These are phyloP conservation scores for Coffea eugenioides DNA, from an alignment of 257 asterid species.

Conservation along the genomic window DNA sequence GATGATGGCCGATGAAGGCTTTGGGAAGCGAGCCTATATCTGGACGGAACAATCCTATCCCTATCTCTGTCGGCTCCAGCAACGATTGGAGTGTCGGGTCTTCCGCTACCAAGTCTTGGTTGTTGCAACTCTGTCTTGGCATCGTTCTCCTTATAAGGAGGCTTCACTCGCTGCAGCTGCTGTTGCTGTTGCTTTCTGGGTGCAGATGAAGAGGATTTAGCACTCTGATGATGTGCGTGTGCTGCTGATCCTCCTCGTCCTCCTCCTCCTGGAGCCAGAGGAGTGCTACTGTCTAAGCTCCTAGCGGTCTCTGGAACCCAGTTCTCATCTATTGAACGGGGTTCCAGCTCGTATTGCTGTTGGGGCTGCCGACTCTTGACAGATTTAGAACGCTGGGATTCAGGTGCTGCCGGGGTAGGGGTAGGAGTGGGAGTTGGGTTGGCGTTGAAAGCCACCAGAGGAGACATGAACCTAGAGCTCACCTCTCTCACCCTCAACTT, in stretches of 20 bases:
- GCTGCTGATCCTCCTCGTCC: background rate
- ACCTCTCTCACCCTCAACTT: constrained; percentile 29
- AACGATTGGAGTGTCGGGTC: constrained; percentile 60
- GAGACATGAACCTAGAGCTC: constrained; percentile 38
- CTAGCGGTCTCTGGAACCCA: background rate
- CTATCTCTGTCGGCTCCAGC: constrained; percentile 35
- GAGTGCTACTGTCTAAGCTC: constrained; percentile 15
- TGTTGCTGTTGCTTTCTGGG: constrained; percentile 28
- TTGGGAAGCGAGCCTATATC: constrained; percentile 47
- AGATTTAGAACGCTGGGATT: constrained; percentile 15
- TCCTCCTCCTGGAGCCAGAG: constrained; percentile 3
- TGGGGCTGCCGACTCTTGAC: constrained; percentile 8
- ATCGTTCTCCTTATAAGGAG: constrained; percentile 29
- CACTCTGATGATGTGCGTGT: background rate
- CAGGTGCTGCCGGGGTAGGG: background rate
- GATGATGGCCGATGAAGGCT: constrained; percentile 33
- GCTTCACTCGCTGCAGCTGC: constrained; percentile 16
- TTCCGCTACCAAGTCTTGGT: constrained; percentile 14
- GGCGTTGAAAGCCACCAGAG: constrained; percentile 14
- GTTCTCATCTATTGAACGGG: background rate
- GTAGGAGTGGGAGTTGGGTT: constrained; percentile 4
- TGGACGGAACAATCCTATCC: constrained; percentile 59
- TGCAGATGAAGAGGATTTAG: background rate
- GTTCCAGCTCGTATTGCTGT: constrained; percentile 10
- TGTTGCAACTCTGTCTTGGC: constrained; percentile 33